These are phyloP conservation scores for Austroboletus niveus DNA, from an alignment of 1,284 basidiomycete genomes.

Conservation along the genomic window DNA sequence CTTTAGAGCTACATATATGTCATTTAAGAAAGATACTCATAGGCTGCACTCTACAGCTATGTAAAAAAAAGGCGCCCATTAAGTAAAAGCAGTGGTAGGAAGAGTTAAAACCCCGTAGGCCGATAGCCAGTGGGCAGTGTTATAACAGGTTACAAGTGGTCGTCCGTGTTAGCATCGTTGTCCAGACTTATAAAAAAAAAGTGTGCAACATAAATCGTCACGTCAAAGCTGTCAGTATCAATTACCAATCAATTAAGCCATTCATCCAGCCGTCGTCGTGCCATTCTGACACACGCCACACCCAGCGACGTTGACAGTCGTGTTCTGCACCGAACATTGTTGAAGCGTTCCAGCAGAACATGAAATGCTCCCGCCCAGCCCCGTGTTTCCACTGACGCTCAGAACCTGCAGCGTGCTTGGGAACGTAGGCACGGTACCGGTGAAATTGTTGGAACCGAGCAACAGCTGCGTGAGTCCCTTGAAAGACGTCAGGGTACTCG, in stretches of 20 bases:
- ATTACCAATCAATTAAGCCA: neutral
- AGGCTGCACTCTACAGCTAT: neutral
- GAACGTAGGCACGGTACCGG: slow-evolving; percentile 30
- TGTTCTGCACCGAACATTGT: slow-evolving; percentile 24
- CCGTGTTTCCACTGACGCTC: slow-evolving; percentile 30
- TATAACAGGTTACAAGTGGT: slow-evolving; percentile 15
- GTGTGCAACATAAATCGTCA: neutral
- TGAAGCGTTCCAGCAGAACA: slow-evolving; percentile 13
- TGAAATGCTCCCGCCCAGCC: slow-evolving; percentile 25
- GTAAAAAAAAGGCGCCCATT: neutral
- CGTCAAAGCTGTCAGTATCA: neutral
- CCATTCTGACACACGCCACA: slow-evolving; percentile 24
- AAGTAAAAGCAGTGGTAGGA: neutral
- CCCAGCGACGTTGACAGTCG: slow-evolving; percentile 18
- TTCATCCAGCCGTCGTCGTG: slow-evolving; percentile 6
- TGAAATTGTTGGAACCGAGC: slow-evolving; percentile 35
- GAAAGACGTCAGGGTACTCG: slow-evolving; percentile 26
- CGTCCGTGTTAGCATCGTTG: slow-evolving; percentile 5
- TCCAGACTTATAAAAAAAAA: neutral
- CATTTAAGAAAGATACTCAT: neutral
- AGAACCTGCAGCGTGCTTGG: slow-evolving; percentile 32
- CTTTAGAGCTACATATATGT: slow-evolving; percentile 2
- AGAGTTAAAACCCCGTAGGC: neutral
- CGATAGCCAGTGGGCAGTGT: neutral
- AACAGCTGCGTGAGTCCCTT: slow-evolving; percentile 32